These are phyloP conservation scores for Talaromyces piceae DNA, from an alignment of 2,329 filamentous ascomycete species.

Conservation along the genomic window DNA sequence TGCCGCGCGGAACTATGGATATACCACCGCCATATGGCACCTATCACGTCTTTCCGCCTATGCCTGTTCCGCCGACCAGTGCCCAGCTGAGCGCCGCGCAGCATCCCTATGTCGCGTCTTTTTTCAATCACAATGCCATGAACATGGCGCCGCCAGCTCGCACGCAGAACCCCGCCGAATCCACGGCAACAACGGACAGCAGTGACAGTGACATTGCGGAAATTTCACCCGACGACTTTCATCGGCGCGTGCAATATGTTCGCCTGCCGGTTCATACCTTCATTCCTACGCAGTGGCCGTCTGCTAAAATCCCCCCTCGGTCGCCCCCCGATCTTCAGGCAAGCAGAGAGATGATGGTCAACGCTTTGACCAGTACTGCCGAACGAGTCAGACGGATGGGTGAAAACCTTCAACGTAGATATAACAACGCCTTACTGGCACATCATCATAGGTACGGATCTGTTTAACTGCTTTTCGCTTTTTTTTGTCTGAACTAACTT, in stretches of 20 bases:
- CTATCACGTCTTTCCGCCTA: neutral
- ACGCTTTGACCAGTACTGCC: neutral
- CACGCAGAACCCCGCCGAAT: too few species aligned
- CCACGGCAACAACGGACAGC: slow-evolving; percentile 12
- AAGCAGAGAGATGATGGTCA: neutral
- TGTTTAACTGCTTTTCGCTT: neutral
- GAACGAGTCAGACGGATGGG: neutral
- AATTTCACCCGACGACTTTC: slow-evolving; percentile 15
- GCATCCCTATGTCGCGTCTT: neutral
- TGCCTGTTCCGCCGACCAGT: neutral
- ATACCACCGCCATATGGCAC: neutral
- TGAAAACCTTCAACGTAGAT: neutral
- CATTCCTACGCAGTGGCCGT: neutral
- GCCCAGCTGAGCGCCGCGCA: neutral
- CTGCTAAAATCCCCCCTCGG: neutral
- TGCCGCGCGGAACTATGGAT: neutral
- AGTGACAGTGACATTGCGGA: slow-evolving; percentile 29
- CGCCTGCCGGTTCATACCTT: neutral
- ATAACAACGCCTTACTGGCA: neutral
- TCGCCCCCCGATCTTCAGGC: neutral
- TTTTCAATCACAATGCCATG: neutral
- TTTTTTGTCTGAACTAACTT: slow-evolving; percentile 10
- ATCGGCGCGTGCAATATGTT: neutral
- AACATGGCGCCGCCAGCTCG: neutral
- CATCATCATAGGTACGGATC: neutral